These are phyloP conservation scores for Trametes coccinea DNA, from an alignment of 768 basidiomycete species.

Conservation along the genomic window DNA sequence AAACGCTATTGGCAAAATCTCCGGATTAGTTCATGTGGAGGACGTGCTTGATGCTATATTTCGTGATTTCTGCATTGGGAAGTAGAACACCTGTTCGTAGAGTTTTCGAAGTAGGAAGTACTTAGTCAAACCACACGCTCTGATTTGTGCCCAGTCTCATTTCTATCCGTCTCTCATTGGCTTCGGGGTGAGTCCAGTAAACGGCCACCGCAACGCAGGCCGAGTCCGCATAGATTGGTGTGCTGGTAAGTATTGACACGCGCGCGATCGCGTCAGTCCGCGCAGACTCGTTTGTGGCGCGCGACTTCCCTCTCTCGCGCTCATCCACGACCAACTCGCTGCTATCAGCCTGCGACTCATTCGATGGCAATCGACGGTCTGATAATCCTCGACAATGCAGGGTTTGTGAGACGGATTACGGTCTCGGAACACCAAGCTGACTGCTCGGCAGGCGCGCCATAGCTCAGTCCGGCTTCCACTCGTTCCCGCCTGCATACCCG, in stretches of 20 bases:
- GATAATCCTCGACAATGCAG: constrained; percentile 73
- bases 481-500: constrained; percentile 74
- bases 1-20: constrained; percentile 80
- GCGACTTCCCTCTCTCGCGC: not conserved
- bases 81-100: constrained; percentile 38
- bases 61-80: constrained; percentile 87
- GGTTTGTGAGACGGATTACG: constrained; percentile 47
- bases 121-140: too few species aligned
- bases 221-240: too few species aligned
- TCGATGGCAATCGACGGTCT: constrained; percentile 79
- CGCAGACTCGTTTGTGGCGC: not conserved
- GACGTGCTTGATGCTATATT: constrained; percentile 85
- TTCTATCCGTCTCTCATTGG: too few species aligned
- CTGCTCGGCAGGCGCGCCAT: constrained; percentile 49
- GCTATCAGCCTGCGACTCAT: not conserved
- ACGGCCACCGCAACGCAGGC: too few species aligned
- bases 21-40: constrained; percentile 78
- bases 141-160: too few species aligned
- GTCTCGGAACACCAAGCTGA: not conserved
- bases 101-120: not conserved
- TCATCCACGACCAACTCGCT: not conserved
- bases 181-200: too few species aligned
- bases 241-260: not conserved
- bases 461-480: constrained; percentile 88
- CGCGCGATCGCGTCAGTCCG: not conserved